Evolutionary conservation across 441 rosid species (phyloP), one percentile per base, ranked within the genome.

Genomic region (Lepidium campestre): DNA sequence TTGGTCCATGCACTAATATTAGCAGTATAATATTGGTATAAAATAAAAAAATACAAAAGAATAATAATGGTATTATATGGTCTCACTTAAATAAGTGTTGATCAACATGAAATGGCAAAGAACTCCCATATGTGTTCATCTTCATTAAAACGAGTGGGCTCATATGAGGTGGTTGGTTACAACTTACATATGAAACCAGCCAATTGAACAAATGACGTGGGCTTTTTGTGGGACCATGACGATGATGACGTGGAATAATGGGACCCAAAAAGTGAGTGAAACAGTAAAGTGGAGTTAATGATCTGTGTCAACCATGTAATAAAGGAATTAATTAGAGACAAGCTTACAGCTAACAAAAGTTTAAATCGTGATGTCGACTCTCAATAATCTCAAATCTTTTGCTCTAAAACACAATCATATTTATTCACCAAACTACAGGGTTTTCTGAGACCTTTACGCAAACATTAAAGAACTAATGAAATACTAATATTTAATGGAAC

Each of bases 331-430:
- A 27, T 27, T 20, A 31, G 59, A 57, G 75, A 71, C 65, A 64
- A 56, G 37, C 60, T 63, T 63, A 20, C 45, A 39, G 2, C 36
- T 70, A 62, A 62, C 57, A 71, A 71, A 55, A 54, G 48, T 36
- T 27, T 35, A 35, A 9, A 52, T 8, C 20, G 48, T 53, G 48
- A 36, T 54, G 63, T 45, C 12, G 49, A 53, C 4, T 4, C 6
- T 25, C 34, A 13, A 45, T n/a, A n/a, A 19, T 70, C 49, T 54
- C 58, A 47, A 12, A 9, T 61, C 39, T 60, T 53, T 29, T 22
- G 19, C 55, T 13, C 60, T 11, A 31, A 23, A 60, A 65, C 73
- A 59, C 46, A 69, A 69, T 50, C 37, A 59, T 59, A 37, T 10
- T 47, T 4, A 17, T 2, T 55, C 13, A 54, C 61, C 61, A 15